These are phyloP conservation scores for Tulasnella sp. DNA, from an alignment of 768 basidiomycete genomes.

Conservation along the genomic window DNA sequence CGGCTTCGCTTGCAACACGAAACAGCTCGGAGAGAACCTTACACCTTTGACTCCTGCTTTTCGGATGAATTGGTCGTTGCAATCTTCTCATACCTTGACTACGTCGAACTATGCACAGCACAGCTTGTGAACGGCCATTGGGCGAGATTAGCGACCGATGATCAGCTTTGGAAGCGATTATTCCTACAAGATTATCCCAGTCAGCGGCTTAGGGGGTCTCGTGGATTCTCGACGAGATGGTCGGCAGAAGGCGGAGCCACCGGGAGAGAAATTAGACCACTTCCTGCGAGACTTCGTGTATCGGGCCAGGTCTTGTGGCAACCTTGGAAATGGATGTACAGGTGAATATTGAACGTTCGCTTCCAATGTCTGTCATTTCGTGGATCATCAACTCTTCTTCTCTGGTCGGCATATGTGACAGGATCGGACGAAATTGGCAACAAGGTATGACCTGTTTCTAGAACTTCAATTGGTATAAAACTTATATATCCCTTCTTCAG, in stretches of 20 bases:
- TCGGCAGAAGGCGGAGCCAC: conserved; percentile 1
- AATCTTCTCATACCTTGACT: conserved; percentile 9
- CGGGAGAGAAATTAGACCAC: conserved; percentile 13
- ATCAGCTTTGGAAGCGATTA: conserved; percentile 4
- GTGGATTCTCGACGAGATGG: conserved; percentile 10
- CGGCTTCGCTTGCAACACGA: too few species aligned
- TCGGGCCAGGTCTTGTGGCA: not conserved
- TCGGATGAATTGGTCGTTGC: conserved; percentile 11
- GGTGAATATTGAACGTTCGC: conserved; percentile 16
- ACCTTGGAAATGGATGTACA: conserved; percentile 17
- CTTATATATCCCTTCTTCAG: not conserved
- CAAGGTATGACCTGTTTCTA: not conserved
- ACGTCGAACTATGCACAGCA: not conserved
- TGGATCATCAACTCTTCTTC: not conserved
- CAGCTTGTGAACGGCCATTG: conserved; percentile 4
- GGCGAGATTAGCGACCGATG: conserved; percentile 6
- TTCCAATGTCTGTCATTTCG: not conserved
- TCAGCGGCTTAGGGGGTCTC: conserved; percentile 6
- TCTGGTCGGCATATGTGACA: not conserved
- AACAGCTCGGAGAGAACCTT: too few species aligned
- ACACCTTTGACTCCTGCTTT: not conserved
- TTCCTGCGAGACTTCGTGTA: conserved; percentile 1
- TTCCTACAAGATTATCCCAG: conserved; percentile 7
- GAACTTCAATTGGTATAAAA: not conserved
- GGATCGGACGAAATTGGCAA: conserved; percentile 10